A percentile compares a stretch with the other conserved stretches of the same genome.
Evolutionary conservation across 2,329 filamentous ascomycete genomes (phyloP).

Genomic region (Trichoderma sp.): DNA sequence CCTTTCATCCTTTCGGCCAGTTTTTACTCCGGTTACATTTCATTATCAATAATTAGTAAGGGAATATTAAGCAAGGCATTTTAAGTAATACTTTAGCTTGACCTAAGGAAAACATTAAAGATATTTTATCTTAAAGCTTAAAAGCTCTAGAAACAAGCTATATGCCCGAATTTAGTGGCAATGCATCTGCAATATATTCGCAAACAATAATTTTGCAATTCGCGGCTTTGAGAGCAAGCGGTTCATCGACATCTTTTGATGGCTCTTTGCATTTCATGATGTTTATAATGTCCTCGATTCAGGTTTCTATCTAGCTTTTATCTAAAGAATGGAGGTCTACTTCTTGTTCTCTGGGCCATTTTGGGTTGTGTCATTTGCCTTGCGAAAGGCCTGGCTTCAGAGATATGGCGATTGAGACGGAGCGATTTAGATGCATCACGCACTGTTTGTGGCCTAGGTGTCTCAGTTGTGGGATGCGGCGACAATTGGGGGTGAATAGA

Average conservation of each 20-base stretch:
- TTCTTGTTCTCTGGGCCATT: neutral
- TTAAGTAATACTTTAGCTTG: too few relatives aligned
- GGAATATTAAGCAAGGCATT: too few relatives aligned
- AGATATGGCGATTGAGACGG: neutral
- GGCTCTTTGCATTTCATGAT: neutral
- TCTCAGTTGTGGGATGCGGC: too few relatives aligned
- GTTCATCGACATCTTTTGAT: neutral
- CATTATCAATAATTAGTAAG: too few relatives aligned
- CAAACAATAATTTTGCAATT: slow-evolving; percentile 7
- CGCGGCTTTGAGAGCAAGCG: neutral
- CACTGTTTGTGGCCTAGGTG: too few relatives aligned
- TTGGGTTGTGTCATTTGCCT: neutral
- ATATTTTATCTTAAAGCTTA: too few relatives aligned
- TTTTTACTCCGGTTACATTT: too few relatives aligned
- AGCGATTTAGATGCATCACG: too few relatives aligned
- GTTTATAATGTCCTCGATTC: neutral
- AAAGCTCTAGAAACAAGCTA: too few relatives aligned
- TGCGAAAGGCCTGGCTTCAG: neutral
- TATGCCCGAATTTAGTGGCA: too few relatives aligned
- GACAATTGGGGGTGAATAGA: neutral
- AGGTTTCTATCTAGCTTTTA: neutral
- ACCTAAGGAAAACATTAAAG: too few relatives aligned
- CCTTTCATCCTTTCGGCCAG: too few relatives aligned
- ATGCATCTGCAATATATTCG: slow-evolving; percentile 5
- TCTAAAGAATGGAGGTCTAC: neutral